These are phyloP conservation scores for Copromyces sp. DNA, from an alignment of 495 filamentous ascomycete species.

Conservation along the genomic window DNA sequence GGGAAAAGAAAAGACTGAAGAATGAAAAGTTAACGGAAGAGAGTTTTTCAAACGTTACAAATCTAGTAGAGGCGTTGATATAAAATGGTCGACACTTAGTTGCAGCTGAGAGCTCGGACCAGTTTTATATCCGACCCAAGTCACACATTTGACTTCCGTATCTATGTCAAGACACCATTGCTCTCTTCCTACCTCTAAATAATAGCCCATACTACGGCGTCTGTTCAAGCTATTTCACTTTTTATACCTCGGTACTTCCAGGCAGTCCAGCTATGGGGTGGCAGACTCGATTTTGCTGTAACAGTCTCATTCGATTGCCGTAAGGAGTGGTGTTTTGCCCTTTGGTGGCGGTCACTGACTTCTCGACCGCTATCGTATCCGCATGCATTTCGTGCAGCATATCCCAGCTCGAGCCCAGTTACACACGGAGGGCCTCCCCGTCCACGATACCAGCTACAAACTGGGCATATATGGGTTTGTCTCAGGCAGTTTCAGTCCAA, in stretches of 20 bases:
- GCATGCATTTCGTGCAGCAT: constrained; percentile 13
- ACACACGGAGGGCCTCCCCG: not conserved
- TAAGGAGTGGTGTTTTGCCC: not conserved
- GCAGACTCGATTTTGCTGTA: not conserved
- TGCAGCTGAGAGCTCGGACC: no score
- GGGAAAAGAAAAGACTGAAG: no score
- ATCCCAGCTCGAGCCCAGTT: not conserved
- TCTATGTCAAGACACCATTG: not conserved
- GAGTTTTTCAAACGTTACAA: no score
- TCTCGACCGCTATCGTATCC: constrained; percentile 7
- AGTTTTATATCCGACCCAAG: no score
- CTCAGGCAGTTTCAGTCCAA: not conserved
- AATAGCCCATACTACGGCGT: not conserved
- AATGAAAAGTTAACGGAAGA: no score
- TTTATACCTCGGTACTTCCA: not conserved
- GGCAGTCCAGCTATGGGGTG: not conserved
- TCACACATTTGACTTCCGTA: no score
- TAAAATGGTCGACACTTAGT: no score
- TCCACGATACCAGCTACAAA: not conserved
- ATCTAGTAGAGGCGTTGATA: no score
- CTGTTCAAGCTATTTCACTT: not conserved
- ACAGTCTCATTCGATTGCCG: not conserved
- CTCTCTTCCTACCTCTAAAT: not conserved
- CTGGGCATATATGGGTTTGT: not conserved
- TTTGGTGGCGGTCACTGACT: constrained; percentile 43